phyloP scores from a whole-genome alignment of 2,329 filamentous ascomycete species.

The Leptoxyphium fumago region DNA sequence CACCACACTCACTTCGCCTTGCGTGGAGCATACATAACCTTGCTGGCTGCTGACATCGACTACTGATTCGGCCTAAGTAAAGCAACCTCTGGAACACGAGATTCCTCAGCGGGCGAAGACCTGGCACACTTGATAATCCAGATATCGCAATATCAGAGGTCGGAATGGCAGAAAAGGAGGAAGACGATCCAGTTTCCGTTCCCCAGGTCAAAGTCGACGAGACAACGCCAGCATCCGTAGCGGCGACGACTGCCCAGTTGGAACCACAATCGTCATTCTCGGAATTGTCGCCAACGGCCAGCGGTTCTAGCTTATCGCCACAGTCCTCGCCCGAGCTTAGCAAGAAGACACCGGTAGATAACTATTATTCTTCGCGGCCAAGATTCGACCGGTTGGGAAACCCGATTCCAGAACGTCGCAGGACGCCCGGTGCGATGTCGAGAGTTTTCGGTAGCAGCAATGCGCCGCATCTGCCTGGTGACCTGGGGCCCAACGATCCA shows the following conservation, averaged over 20 bases:
- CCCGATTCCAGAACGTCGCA: slow-evolving; percentile 12
- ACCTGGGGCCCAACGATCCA: slow-evolving; percentile 16
- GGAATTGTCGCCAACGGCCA: slow-evolving; percentile 1
- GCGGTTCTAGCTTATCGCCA: slow-evolving; percentile 9
- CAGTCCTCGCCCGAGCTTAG: slow-evolving; percentile 10
- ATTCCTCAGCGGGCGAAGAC: too few relatives aligned
- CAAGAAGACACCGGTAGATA: slow-evolving; percentile 7
- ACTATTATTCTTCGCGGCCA: slow-evolving; percentile 15
- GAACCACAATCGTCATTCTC: neutral
- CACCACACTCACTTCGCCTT: too few relatives aligned
- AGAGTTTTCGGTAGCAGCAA: slow-evolving; percentile 12
- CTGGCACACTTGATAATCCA: too few relatives aligned
- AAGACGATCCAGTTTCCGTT: neutral
- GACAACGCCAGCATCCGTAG: neutral
- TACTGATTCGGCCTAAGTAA: too few relatives aligned
- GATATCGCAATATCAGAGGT: too few relatives aligned
- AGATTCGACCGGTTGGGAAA: slow-evolving; percentile 17
- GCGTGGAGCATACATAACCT: too few relatives aligned
- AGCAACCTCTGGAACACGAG: too few relatives aligned
- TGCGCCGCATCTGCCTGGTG: slow-evolving; percentile 20
- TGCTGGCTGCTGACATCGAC: too few relatives aligned
- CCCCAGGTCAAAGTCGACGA: slow-evolving; percentile 5
- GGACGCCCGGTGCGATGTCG: slow-evolving; percentile 15
- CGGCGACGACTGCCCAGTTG: neutral
- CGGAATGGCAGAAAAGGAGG: neutral